These are phyloP conservation scores for Leptodontidium sp. DNA, from an alignment of 2,329 filamentous ascomycete species.

Conservation along the genomic window DNA sequence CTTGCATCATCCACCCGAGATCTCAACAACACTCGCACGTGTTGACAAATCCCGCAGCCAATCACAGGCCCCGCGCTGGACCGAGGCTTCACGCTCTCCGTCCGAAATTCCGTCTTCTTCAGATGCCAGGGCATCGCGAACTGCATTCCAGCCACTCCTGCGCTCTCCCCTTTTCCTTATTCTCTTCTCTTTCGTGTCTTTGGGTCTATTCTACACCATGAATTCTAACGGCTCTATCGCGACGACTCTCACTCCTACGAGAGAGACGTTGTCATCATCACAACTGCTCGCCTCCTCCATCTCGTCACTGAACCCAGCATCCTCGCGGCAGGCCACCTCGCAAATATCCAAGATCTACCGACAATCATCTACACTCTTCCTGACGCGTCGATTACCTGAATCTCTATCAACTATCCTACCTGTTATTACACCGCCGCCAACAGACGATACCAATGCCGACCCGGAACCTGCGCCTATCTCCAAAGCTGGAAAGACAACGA, in stretches of 20 bases:
- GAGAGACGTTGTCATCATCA: constrained; percentile 60
- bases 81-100: constrained; percentile 28
- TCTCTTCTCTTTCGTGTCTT: constrained; percentile 25
- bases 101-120: constrained; percentile 2
- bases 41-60: not conserved
- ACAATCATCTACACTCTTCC: constrained; percentile 90
- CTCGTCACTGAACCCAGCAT: constrained; percentile 70
- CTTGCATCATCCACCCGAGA: constrained; percentile 9
- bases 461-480: constrained; percentile 71
- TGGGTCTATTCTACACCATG: constrained; percentile 36
- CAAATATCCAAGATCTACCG: constrained; percentile 93
- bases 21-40: constrained; percentile 9
- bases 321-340: constrained; percentile 67
- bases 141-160: constrained; percentile 32
- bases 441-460: constrained; percentile 48
- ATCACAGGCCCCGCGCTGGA: constrained; percentile 16
- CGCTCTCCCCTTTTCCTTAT: constrained; percentile 25
- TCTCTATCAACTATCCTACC: constrained; percentile 86
- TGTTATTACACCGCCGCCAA: constrained; percentile 69
- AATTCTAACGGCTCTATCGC: constrained; percentile 40
- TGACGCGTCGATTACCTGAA: constrained; percentile 92
- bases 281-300: constrained; percentile 72
- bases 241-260: constrained; percentile 41
- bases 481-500: constrained; percentile 79
- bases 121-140: constrained; percentile 29